These are phyloP conservation scores for Epichloe brachyelytri DNA, from an alignment of 2,329 filamentous ascomycete genomes.

Conservation along the genomic window DNA sequence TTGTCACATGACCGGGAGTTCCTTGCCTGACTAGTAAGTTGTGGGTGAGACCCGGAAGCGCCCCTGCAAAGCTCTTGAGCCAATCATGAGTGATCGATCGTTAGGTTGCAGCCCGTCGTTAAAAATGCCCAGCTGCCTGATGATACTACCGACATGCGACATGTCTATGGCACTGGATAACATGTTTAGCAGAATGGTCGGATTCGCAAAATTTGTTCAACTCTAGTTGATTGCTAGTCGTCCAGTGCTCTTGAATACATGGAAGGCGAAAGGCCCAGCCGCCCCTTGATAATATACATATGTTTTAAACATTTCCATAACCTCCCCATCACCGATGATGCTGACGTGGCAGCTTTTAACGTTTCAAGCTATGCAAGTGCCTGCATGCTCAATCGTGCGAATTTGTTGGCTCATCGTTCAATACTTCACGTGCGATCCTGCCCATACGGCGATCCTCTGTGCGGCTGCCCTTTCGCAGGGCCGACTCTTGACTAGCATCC, in stretches of 20 bases:
- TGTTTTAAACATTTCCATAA: neutral
- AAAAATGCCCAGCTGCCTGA: too few relatives aligned
- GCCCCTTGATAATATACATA: slow-evolving; percentile 4
- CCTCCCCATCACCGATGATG: neutral
- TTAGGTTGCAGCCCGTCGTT: neutral
- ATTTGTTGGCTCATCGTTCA: slow-evolving; percentile 8
- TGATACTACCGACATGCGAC: too few relatives aligned
- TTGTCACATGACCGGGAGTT: slow-evolving; percentile 13
- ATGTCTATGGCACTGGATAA: neutral
- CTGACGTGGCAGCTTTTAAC: neutral
- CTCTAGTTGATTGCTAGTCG: slow-evolving; percentile 4
- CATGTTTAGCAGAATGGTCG: neutral
- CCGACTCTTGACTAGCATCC: slow-evolving; percentile 6
- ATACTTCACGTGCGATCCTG: slow-evolving; percentile 17
- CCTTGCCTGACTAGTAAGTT: neutral
- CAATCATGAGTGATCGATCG: neutral
- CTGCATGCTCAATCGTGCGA: neutral
- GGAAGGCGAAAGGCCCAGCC: neutral
- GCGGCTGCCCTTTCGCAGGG: neutral
- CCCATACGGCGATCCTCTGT: slow-evolving; percentile 11
- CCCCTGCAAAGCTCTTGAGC: neutral
- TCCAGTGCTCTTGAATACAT: slow-evolving; percentile 8
- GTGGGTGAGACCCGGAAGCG: neutral
- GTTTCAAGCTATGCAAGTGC: too few relatives aligned
- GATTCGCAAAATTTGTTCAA: neutral